A percentile compares a stretch with the other conserved stretches of the same genome.
phyloP scores from a whole-genome alignment of 257 asterid genomes.

The Solanum piurae region DNA sequence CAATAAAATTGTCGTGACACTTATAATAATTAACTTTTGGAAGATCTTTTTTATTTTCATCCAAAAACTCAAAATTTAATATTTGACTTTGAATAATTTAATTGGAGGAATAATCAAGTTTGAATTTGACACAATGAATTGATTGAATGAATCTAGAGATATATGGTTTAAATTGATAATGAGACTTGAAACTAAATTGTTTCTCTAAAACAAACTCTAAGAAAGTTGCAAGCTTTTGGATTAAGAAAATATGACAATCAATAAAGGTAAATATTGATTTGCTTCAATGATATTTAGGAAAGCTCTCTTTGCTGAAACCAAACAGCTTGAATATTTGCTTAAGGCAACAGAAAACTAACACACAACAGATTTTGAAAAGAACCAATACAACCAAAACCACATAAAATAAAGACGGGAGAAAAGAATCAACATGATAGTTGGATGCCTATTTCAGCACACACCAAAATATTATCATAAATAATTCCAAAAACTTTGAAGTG shows the following conservation, averaged over 20 bases:
- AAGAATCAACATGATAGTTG: neutral
- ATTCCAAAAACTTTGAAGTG: neutral
- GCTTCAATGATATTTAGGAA: neutral
- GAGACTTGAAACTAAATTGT: neutral
- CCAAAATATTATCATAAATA: neutral
- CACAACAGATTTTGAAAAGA: neutral
- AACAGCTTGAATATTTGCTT: neutral
- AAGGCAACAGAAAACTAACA: neutral
- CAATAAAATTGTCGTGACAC: no score
- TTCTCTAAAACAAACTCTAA: neutral
- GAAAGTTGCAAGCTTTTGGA: neutral
- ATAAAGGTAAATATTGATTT: neutral
- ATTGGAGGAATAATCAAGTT: neutral
- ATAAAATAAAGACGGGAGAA: neutral
- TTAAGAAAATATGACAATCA: neutral
- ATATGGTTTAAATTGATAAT: neutral
- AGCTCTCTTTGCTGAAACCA: neutral
- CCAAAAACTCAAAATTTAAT: neutral
- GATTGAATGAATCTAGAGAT: neutral
- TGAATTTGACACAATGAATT: neutral
- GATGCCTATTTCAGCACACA: neutral
- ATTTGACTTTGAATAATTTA: neutral
- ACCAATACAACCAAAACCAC: neutral
- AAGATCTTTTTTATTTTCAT: no score
- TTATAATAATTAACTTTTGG: no score